Base-by-base conservation (phyloP, 2,329 filamentous ascomycete species). In the Coniochaeta hoffmannii region DNA sequence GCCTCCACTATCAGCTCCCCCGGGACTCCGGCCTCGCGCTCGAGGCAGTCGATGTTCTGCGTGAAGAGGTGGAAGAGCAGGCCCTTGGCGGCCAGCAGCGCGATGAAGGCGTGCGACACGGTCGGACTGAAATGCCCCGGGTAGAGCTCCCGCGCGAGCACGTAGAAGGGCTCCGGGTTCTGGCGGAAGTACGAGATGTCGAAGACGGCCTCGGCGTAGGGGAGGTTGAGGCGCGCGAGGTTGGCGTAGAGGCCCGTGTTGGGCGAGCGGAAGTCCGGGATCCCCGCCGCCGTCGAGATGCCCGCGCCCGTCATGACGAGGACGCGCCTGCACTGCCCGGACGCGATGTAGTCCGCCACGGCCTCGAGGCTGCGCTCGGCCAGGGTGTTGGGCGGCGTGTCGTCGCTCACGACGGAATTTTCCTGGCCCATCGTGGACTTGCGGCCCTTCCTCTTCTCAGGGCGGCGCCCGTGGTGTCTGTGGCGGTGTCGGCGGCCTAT, bases 31-130 rank as follows among this genome's bases (percentile, higher is more conserved):
- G 93, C 94, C 62, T 83, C 80, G 22, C 92, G 83, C 72, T 99
- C 94, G 12, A 99, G 79, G 65, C 91, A 96, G 73, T 99, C 94
- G 62, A 99, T 97, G 66, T 99, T 99, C 68, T 99, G 94, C 0
- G 94, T 97, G 70, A 97, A 99, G 54, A 94, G 82, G 76, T 91
- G 94, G 61, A 87, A 75, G 24, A 99, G 75, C 38, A 93, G 75
- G 4, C 83, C 84, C 72, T 95, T 96, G 58, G 85, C 76, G 56
- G 92, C 81, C 15, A 97, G 83, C 24, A 99, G 76, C 14, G 84
- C 80, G 64, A 99, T 86, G 71, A 99, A 99, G 34, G 83, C 87
- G 72, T 99, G 94, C 1, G 91, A 88, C 55, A 97, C 77, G 1
- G 94, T 99, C 0, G 94, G 94, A 55, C 86, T 80, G 73, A 89